phyloP scores from a whole-genome alignment of 345 rosid genomes.

The Adansonia digitata region DNA sequence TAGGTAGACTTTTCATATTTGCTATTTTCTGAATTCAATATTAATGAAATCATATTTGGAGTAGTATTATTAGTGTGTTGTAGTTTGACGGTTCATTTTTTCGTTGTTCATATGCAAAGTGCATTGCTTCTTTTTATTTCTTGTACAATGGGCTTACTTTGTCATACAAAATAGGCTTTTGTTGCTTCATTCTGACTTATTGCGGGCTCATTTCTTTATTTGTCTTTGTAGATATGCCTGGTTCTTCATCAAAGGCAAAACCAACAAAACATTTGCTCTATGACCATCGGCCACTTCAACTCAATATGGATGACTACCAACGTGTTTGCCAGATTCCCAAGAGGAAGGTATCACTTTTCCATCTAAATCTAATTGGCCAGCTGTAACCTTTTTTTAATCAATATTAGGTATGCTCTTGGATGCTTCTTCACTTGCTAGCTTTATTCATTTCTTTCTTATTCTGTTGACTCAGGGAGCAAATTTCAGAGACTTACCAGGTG shows the following conservation, averaged over 20 bases:
- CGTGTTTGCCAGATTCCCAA: conserved; percentile 52
- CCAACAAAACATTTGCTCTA: conserved; percentile 15
- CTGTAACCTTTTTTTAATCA: background rate
- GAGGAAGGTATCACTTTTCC: conserved; percentile 32
- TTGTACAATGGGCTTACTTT: background rate
- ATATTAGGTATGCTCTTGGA: background rate
- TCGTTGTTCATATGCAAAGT: background rate
- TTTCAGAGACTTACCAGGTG: conserved; percentile 13
- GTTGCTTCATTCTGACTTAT: background rate
- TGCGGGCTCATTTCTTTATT: background rate
- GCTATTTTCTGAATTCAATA: no score
- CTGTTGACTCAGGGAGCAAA: conserved; percentile 12
- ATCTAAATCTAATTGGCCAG: background rate
- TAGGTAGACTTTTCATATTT: conserved; percentile 7
- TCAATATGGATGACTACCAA: conserved; percentile 43
- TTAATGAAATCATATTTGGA: background rate
- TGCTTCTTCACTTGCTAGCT: background rate
- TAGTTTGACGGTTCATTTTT: background rate
- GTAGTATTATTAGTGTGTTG: background rate
- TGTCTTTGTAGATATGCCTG: conserved; percentile 15
- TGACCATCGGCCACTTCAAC: conserved; percentile 41
- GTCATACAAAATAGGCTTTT: background rate
- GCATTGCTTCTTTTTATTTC: background rate
- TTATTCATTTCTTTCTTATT: background rate
- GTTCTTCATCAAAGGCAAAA: background rate